Evolutionary conservation across 2,329 filamentous ascomycete genomes (phyloP).

Genomic region (Cordyceps javanica): DNA sequence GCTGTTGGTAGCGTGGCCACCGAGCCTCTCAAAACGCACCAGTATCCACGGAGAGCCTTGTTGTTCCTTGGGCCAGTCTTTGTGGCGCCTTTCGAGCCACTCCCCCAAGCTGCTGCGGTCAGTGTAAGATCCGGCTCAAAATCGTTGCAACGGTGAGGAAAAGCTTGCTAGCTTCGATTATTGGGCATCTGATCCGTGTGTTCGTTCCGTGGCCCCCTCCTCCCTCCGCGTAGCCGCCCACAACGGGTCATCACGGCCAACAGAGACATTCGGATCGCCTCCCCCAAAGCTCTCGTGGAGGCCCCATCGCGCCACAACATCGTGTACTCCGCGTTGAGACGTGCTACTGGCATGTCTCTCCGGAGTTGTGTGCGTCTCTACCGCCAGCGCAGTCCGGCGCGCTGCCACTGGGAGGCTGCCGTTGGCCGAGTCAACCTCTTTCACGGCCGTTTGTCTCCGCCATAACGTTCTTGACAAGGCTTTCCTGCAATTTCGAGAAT

Average conservation of each 20-base stretch:
- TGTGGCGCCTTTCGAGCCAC: background rate
- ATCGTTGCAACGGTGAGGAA: background rate
- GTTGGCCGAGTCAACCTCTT: background rate
- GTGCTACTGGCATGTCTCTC: background rate
- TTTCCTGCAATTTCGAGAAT: background rate
- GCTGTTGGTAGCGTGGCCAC: background rate
- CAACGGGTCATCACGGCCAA: background rate
- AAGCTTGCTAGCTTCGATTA: background rate
- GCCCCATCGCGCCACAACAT: background rate
- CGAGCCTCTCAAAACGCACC: background rate
- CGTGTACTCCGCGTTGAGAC: background rate
- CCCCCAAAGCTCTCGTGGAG: background rate
- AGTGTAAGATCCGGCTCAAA: slow-evolving; percentile 1
- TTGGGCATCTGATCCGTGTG: background rate
- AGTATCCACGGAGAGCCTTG: background rate
- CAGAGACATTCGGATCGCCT: slow-evolving; percentile 1
- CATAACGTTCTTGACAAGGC: background rate
- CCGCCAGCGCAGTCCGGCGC: background rate
- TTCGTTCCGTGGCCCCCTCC: background rate
- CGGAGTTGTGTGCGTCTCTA: background rate
- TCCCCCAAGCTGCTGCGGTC: background rate
- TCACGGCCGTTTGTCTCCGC: background rate
- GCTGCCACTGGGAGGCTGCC: background rate
- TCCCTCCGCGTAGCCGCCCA: background rate
- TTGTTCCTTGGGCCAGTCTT: background rate